phyloP scores from a whole-genome alignment of 345 rosid species.

The Reutealis trisperma region DNA sequence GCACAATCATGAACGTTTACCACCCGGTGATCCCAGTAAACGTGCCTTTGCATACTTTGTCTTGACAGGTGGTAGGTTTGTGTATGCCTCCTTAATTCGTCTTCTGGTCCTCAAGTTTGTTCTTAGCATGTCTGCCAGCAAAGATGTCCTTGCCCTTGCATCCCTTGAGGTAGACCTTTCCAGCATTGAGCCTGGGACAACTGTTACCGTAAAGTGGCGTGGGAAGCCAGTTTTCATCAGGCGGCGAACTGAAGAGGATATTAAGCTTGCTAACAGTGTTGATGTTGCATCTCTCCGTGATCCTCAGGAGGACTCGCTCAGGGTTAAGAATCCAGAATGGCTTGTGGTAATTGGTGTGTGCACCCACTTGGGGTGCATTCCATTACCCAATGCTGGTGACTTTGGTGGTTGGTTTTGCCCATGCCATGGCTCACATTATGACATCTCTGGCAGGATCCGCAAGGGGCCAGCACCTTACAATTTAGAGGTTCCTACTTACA shows the following conservation, averaged over 20 bases:
- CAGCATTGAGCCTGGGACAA: slow-evolving; percentile 80
- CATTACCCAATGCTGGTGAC: slow-evolving; percentile 96
- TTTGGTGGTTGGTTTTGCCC: slow-evolving; percentile 98
- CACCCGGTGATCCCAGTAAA: slow-evolving; percentile 95
- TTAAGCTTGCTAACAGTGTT: slow-evolving; percentile 82
- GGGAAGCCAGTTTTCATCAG: slow-evolving; percentile 97
- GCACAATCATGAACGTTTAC: slow-evolving; percentile 79
- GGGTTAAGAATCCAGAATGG: slow-evolving; percentile 97
- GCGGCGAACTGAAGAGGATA: slow-evolving; percentile 87
- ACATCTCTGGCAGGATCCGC: slow-evolving; percentile 87
- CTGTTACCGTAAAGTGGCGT: slow-evolving; percentile 96
- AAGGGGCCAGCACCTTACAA: slow-evolving; percentile 97
- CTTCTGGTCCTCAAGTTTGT: slow-evolving; percentile 80
- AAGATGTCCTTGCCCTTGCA: slow-evolving; percentile 92
- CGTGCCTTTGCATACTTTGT: slow-evolving; percentile 97
- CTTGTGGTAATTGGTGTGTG: slow-evolving; percentile 87
- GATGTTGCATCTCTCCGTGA: slow-evolving; percentile 79
- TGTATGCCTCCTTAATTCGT: slow-evolving; percentile 78
- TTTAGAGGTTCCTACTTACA: slow-evolving; percentile 87
- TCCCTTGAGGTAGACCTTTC: slow-evolving; percentile 93
- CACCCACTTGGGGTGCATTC: slow-evolving; percentile 97
- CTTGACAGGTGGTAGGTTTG: slow-evolving; percentile 87
- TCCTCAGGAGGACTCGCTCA: slow-evolving; percentile 69
- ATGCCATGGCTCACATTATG: slow-evolving; percentile 95
- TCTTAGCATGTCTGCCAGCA: slow-evolving; percentile 94